These are phyloP conservation scores for Veloporphyrellus conicus DNA, from an alignment of 1,284 basidiomycete genomes.

Conservation along the genomic window DNA sequence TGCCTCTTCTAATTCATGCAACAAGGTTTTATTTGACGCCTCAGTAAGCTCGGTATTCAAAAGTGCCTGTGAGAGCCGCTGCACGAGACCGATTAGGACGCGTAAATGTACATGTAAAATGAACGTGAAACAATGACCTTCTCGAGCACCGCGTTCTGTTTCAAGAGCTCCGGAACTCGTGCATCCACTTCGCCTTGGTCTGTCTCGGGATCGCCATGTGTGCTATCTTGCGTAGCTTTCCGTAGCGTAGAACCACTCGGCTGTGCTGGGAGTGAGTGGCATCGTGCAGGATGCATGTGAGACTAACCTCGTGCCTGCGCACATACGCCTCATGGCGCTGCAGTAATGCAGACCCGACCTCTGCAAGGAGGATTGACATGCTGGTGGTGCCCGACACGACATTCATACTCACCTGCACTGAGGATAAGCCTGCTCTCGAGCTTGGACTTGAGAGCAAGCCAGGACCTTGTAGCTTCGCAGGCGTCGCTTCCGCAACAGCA, in stretches of 20 bases:
- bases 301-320: slow-evolving; percentile 60
- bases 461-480: slow-evolving; percentile 61
- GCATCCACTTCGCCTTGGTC: slow-evolving; percentile 27
- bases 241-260: slow-evolving; percentile 10
- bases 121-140: slow-evolving; percentile 46
- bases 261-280: slow-evolving; percentile 19
- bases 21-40: slow-evolving; percentile 67
- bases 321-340: slow-evolving; percentile 84
- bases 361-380: slow-evolving; percentile 39
- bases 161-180: slow-evolving; percentile 44
- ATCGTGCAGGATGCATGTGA: slow-evolving; percentile 16
- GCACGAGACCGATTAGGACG: slow-evolving; percentile 11
- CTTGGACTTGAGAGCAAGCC: slow-evolving; percentile 62
- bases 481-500: slow-evolving; percentile 69
- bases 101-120: not conserved
- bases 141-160: slow-evolving; percentile 61
- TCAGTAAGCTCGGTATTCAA: slow-evolving; percentile 82
- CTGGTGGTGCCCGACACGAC: not conserved
- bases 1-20: slow-evolving; percentile 78
- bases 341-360: slow-evolving; percentile 88
- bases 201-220: slow-evolving; percentile 11
- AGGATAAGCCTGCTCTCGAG: slow-evolving; percentile 73
- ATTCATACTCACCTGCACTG: slow-evolving; percentile 66
- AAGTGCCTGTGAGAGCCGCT: slow-evolving; percentile 79
- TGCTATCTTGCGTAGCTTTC: slow-evolving; percentile 14